Evolutionary conservation across 805 yeast species (phyloP), one percentile per base, ranked within the genome.

Genomic region (Starmerella roubikii): DNA sequence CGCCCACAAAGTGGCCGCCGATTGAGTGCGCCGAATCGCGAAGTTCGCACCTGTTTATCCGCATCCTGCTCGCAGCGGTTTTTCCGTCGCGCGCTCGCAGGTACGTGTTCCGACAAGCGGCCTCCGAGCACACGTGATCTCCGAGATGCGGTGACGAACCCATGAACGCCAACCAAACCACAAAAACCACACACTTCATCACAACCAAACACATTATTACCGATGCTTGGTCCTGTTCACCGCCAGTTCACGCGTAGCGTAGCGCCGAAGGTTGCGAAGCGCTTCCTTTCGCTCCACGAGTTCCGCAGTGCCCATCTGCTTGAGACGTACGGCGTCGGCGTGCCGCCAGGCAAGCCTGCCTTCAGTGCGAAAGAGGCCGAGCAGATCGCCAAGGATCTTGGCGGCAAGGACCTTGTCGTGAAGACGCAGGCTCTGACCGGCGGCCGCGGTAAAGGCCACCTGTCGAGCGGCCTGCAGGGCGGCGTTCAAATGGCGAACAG

Each of bases 371-470:
- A 80, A 55, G 93, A 79, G 48, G 97, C 97, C 31, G 81, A 61
- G 60, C 69, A 77, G 43, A 76, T 78, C 38, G 97, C 97, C 52
- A 72, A 77, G 65, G 64, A 68, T 41, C 71, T 91, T 57, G 55
- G 54, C 52, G 71, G 81, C 50, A 76, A 77, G 56, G 93, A 81
- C 54, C 68, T 91, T 64, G 99, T 91, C 48, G 72, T 91, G 62
- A 91, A 91, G 70, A 98, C 98, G 46, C 99, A 91, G 68, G 96
- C 95, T 35, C 72, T 91, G 57, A 86, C 99, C 43, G 99, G 99
- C 67, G 99, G 99, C 59, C 78, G 99, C 67, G 99, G 99, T 66
- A 91, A 91, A 65, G 99, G 99, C 48, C 86, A 83, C 64, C 86
- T 91, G 51, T 95, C 86, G 66, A 77, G 76, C 54, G 98, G 98